Evolutionary conservation across 768 basidiomycete species (phyloP).

Genomic region (Lyophyllum decastes): DNA sequence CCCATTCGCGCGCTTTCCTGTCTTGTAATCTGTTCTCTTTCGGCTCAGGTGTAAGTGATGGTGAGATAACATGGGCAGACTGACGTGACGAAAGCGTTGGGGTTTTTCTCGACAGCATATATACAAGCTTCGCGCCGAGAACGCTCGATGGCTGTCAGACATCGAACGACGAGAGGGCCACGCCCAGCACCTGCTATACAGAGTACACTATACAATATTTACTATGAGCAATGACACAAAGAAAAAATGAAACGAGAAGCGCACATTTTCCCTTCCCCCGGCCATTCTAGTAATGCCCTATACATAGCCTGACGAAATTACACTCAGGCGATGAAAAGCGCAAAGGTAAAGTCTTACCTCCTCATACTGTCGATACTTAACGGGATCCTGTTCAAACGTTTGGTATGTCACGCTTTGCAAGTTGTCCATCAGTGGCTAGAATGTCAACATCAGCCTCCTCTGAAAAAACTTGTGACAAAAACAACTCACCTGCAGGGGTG

Average conservation of each 20-base stretch:
- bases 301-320: conserved; percentile 66
- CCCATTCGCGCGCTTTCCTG: conserved; percentile 82
- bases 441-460: conserved; percentile 7
- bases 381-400: conserved; percentile 96
- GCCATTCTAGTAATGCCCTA: conserved; percentile 75
- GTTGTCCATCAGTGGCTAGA: conserved; percentile 95
- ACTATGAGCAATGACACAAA: conserved; percentile 5
- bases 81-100: conserved; percentile 92
- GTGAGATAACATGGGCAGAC: conserved; percentile 6
- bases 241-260: conserved; percentile 22
- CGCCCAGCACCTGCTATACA: conserved; percentile 95
- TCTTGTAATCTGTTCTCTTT: conserved; percentile 69
- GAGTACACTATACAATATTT: conserved; percentile 56
- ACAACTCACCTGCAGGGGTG: conserved; percentile 78
- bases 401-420: conserved; percentile 95
- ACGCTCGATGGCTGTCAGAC: conserved; percentile 74
- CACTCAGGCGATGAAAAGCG: conserved; percentile 1
- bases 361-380: conserved; percentile 96
- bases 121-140: conserved; percentile 62
- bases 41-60: conserved; percentile 9
- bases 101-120: conserved; percentile 96
- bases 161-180: conserved; percentile 88
- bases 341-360: conserved; percentile 50
- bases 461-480: neutral
- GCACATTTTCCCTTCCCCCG: conserved; percentile 61